Base-by-base conservation (phyloP, 78 protist genomes). In the Dictyostelium purpureum region DNA sequence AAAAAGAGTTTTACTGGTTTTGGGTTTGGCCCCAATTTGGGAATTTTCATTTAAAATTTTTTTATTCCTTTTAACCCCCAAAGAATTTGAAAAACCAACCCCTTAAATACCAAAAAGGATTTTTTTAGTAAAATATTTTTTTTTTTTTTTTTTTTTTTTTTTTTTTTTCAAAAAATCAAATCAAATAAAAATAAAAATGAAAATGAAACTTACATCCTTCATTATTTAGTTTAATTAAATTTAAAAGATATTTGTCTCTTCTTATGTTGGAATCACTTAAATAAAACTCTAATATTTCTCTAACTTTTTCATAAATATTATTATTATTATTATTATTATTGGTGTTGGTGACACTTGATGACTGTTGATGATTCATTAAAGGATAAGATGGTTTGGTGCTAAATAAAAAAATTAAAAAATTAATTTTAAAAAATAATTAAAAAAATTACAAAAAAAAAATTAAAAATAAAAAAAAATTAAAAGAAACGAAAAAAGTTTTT, bases 191-290 rank as follows among this genome's bases (percentile, higher is more conserved):
- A 63, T 16, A 4, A 18, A 31, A 33, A 33, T 10, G 10, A 10
- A 24, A 26, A n/a, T n/a, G 9, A 11, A 38, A 82, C 90, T 33
- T 82, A 82, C 90, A 82, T 38, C 89, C 89, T 18, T 71, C 67
- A 70, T 82, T 28, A n/a, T 65, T 43, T 28, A 35, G n/a, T 16
- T 67, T 33, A 26, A 82, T 63, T 56, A 43, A 24, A 37, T 82
- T 70, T 10, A n/a, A 37, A 52, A 82, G 24, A 40, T 26, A 82
- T 52, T 56, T 67, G 56, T 82, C 90, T 42, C 57, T 82, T 6
- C 11, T 42, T 18, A 82, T 26, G 35, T 82, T 82, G 18, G 71
- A 51, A 61, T 82, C 80, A 42, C 73, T 40, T 11, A 82, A 70
- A 71, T 82, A 82, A 42, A 51, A 82, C 33, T 51, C 59, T 10